Evolutionary conservation across 2,329 filamentous ascomycete genomes (phyloP).

Genomic region (Colletotrichum euphorbiae): DNA sequence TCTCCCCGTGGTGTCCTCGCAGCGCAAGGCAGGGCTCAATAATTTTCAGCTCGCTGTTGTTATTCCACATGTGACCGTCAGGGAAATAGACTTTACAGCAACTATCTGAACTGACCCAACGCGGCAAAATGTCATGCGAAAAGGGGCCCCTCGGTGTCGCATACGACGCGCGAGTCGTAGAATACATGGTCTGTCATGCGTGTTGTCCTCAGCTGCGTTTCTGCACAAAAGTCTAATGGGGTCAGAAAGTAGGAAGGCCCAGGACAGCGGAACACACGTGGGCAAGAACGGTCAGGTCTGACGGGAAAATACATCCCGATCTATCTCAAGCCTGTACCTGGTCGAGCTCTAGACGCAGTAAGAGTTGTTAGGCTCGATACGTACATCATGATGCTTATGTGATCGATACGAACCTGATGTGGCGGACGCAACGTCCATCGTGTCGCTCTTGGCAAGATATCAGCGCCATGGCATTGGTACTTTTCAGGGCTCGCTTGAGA

Average conservation of each 20-base stretch:
- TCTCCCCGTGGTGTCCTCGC: not conserved
- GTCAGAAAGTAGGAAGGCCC: not conserved
- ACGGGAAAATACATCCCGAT: not conserved
- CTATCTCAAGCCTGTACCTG: not conserved
- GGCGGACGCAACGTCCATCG: not conserved
- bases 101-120: not conserved
- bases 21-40: not conserved
- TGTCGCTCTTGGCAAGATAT: slow-evolving; percentile 1
- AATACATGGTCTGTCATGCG: not conserved
- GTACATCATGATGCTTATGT: not conserved
- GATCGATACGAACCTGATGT: not conserved
- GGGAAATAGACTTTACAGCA: not conserved
- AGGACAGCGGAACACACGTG: not conserved
- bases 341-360: not conserved
- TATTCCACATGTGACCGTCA: not conserved
- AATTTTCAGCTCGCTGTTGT: not conserved
- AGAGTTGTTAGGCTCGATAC: not conserved
- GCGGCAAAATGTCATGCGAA: not conserved
- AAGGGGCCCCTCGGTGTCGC: not conserved
- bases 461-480: not conserved
- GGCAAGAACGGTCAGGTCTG: not conserved
- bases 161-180: slow-evolving; percentile 14
- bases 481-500: not conserved
- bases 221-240: slow-evolving; percentile 15
- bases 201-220: slow-evolving; percentile 13